Percentiles rank a stretch among this genome's conserved stretches.
phyloP scores from a whole-genome alignment of 257 asterid genomes.

The Scutellaria barbata region DNA sequence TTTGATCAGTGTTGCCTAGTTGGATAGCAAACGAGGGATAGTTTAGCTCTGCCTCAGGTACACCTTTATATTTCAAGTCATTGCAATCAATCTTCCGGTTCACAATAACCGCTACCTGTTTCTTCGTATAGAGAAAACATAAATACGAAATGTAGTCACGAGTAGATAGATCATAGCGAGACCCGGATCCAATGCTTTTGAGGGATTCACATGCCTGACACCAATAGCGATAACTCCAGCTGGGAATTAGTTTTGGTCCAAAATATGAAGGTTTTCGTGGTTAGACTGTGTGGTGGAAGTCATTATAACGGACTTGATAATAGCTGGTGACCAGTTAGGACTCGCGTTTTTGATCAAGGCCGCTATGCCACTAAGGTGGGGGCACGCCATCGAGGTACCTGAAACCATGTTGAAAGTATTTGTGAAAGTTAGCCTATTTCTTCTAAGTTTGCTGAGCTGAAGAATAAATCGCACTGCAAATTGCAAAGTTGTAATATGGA shows the following conservation, averaged over 20 bases:
- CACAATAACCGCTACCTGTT: constrained; percentile 31
- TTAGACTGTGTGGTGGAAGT: constrained; percentile 35
- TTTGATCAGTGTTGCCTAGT: constrained; percentile 5
- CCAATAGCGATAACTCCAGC: constrained; percentile 43
- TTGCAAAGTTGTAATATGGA: too few species aligned
- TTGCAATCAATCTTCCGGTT: constrained; percentile 22
- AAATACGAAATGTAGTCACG: constrained; percentile 39
- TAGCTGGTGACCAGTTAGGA: constrained; percentile 51
- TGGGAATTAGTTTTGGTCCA: background rate
- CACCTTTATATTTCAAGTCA: background rate
- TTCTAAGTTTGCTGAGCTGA: too few species aligned
- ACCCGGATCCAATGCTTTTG: constrained; percentile 42
- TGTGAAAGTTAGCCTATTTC: too few species aligned
- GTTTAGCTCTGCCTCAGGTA: constrained; percentile 42
- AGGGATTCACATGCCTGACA: constrained; percentile 43
- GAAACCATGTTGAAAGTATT: constrained; percentile 34
- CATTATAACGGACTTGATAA: constrained; percentile 47
- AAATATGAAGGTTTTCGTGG: constrained; percentile 18
- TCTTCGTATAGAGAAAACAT: constrained; percentile 32
- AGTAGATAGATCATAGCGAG: constrained; percentile 37
- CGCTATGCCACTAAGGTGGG: constrained; percentile 47
- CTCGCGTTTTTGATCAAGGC: constrained; percentile 40
- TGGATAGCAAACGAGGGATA: constrained; percentile 47
- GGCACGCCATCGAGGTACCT: constrained; percentile 50
- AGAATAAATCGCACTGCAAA: too few species aligned